phyloP scores from a whole-genome alignment of 768 basidiomycete species.

The Amylocystis lapponica region DNA sequence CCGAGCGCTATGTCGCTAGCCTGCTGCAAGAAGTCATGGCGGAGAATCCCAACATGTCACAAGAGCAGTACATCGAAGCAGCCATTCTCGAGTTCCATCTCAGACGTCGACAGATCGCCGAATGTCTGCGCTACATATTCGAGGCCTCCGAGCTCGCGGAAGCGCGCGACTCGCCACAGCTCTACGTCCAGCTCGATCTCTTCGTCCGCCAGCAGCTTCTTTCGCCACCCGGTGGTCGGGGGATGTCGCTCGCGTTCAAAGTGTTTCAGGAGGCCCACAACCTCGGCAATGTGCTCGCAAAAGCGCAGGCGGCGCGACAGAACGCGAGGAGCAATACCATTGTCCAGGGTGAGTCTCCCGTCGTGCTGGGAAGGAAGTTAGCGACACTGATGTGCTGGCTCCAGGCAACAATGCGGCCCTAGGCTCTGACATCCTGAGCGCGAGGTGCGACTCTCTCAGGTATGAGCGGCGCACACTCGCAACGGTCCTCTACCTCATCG shows the following conservation, averaged over 20 bases:
- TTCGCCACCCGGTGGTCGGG: constrained; percentile 29
- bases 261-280: constrained; percentile 62
- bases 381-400: background rate
- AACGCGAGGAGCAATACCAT: constrained; percentile 58
- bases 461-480: constrained; percentile 69
- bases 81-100: constrained; percentile 65
- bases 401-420: constrained; percentile 42
- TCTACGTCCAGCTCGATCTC: constrained; percentile 44
- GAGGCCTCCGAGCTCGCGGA: constrained; percentile 52
- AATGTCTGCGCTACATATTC: constrained; percentile 64
- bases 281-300: constrained; percentile 46
- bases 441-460: constrained; percentile 66
- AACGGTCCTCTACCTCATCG: constrained; percentile 54
- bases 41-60: constrained; percentile 56
- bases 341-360: constrained; percentile 41
- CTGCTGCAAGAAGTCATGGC: constrained; percentile 61
- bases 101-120: constrained; percentile 63
- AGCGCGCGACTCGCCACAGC: constrained; percentile 36
- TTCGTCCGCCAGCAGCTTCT: constrained; percentile 57
- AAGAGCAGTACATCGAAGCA: constrained; percentile 55
- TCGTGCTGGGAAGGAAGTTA: background rate
- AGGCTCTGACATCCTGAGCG: constrained; percentile 60
- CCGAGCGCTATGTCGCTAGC: constrained; percentile 73
- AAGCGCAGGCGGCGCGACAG: constrained; percentile 52
- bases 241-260: constrained; percentile 43